Base-by-base conservation (phyloP, 345 rosid species). In the Bruguiera sexangula region DNA sequence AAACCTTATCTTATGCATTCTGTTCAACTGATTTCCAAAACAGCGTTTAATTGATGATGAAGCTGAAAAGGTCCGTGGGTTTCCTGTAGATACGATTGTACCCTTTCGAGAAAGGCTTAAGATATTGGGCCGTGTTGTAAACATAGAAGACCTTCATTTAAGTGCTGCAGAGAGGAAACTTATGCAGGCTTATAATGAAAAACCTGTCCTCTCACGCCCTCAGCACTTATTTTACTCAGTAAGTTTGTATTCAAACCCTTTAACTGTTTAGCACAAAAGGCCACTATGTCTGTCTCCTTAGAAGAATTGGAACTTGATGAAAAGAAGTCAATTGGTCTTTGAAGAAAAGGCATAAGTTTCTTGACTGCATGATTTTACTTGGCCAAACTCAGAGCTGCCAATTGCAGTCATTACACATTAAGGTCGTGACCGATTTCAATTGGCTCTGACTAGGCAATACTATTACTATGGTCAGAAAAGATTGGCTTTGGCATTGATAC, bases 181-280 rank as follows among this genome's bases (percentile, higher is more conserved):
- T 52, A 85, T 96, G 97, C 92, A 90, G 75, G 93, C 98, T 52
- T 96, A 92, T 82, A 96, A 96, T 65, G 99, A 96, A 73, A 96
- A 96, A 71, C 99, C 99, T 18, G 96, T 96, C 73, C 99, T 96
- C 66, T 87, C 99, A 3, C 97, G 99, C 31, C 99, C 99, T 2
- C 99, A 96, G 64, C 99, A 96, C 62, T 89, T 85, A 29, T 96
- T 92, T 69, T 87, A 76, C 84, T 63, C 34, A 43, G 99, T 88
- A 77, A 83, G 85, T 62, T 73, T 29, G 56, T 67, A 50, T 59
- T 22, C 65, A 18, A 46, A 0, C 7, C 26, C 30, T 50, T 36
- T 1, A 39, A 11, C 31, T n/a, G 54, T 60, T 24, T 8, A n/a
- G 27, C n/a, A 48, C 34, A 8, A 5, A 39, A 56, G 66, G 51